Percentiles rank a stretch among this genome's conserved stretches.
Evolutionary conservation across 495 filamentous ascomycete genomes (phyloP).

Genomic region (Letharia lupina): DNA sequence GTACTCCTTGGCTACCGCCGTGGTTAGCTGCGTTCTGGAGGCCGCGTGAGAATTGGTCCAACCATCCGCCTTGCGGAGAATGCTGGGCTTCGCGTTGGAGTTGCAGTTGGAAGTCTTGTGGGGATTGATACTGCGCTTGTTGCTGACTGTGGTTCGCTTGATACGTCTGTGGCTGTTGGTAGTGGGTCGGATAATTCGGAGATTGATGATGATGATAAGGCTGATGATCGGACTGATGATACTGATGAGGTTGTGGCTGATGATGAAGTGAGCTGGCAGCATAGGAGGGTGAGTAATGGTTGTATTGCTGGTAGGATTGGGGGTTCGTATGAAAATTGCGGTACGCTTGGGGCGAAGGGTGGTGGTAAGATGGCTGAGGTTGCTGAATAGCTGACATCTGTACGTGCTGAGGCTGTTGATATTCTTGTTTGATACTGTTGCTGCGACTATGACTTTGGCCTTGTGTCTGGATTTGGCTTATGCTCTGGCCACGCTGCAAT

Average conservation of each 20-base stretch:
- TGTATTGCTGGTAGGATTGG: conserved; percentile 15
- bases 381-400: conserved; percentile 21
- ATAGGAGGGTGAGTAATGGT: conserved; percentile 14
- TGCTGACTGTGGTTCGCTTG: conserved; percentile 1
- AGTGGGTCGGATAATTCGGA: conserved; percentile 12
- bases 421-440: conserved; percentile 11
- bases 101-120: conserved; percentile 25
- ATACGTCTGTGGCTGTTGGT: neutral
- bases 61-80: conserved; percentile 12
- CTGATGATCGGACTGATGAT: conserved; percentile 10
- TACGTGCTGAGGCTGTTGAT: conserved; percentile 17
- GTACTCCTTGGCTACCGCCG: neutral
- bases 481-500: conserved; percentile 10
- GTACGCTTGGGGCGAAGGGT: conserved; percentile 17
- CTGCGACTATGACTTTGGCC: conserved; percentile 4
- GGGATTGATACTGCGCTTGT: conserved; percentile 22
- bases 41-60: conserved; percentile 22
- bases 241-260: neutral
- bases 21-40: conserved; percentile 18
- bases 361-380: conserved; percentile 8
- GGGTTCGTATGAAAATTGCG: conserved; percentile 6
- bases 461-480: conserved; percentile 7
- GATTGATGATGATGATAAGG: conserved; percentile 17
- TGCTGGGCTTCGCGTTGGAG: conserved; percentile 24
- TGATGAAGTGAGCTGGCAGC: conserved; percentile 12